Conservation (phyloP, 805 yeast genomes). For the Zygosaccharomyces siamensis region DNA sequence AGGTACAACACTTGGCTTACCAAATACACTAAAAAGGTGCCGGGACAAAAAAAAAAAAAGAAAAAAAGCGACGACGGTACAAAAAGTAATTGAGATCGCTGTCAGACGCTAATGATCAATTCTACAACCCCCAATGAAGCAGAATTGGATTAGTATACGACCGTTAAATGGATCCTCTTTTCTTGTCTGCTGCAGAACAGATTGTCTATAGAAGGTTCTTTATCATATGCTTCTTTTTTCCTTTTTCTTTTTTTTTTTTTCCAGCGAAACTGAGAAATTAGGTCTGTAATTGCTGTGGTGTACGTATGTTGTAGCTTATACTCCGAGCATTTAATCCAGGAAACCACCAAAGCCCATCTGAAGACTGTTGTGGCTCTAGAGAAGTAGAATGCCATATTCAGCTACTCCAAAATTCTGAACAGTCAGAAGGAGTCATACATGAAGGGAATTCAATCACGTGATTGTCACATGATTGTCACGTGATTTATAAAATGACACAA, state of each 20-base stretch:
- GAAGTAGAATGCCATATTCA: too few relatives aligned
- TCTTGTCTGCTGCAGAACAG: background rate
- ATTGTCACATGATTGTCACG: too few relatives aligned
- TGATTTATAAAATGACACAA: too few relatives aligned
- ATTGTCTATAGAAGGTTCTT: background rate
- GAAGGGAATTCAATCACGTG: too few relatives aligned
- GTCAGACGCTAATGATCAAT: background rate
- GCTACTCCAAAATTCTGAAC: too few relatives aligned
- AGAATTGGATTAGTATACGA: background rate
- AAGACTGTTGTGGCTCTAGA: background rate
- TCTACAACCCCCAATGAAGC: background rate
- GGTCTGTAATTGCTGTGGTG: background rate
- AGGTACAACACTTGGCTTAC: slow-evolving; percentile 1
- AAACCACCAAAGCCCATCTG: background rate
- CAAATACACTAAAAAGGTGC: slow-evolving; percentile 1
- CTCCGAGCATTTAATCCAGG: background rate
- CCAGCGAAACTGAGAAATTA: background rate
- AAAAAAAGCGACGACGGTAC: background rate
- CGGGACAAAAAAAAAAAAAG: background rate
- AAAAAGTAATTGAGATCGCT: background rate
- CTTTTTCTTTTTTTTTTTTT: background rate
- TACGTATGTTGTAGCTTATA: background rate
- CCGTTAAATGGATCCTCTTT: background rate
- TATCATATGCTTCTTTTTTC: background rate
- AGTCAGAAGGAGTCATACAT: too few relatives aligned